Conservation (phyloP, 345 rosid species). For the Rhizophora apiculata region DNA sequence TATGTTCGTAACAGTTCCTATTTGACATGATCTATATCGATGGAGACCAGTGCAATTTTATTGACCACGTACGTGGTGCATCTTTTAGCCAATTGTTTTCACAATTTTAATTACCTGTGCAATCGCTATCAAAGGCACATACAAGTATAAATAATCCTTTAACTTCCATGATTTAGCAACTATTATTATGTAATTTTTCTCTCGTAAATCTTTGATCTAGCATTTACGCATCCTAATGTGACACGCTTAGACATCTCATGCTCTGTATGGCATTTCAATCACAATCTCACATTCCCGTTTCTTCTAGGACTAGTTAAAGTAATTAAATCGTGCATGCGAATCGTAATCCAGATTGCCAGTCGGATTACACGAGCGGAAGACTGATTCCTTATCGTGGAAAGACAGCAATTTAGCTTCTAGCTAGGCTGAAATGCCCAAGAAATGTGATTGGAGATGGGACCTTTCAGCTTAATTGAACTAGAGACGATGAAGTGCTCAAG, state of each 20-base stretch:
- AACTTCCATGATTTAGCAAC: too few relatives aligned
- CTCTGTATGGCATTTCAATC: background rate
- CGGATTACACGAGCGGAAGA: background rate
- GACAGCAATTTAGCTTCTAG: background rate
- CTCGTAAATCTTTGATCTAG: too few relatives aligned
- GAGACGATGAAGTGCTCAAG: conserved; percentile 7
- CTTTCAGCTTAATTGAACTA: background rate
- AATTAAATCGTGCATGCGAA: background rate
- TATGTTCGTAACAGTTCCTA: too few relatives aligned
- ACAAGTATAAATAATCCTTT: too few relatives aligned
- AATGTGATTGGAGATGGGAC: background rate
- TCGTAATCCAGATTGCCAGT: background rate
- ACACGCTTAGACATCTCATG: background rate
- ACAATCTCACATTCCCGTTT: background rate
- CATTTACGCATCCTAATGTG: too few relatives aligned
- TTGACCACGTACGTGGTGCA: too few relatives aligned
- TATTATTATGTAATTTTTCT: too few relatives aligned
- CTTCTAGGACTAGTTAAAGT: background rate
- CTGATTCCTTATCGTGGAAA: background rate
- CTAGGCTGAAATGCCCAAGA: background rate
- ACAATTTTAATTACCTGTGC: too few relatives aligned
- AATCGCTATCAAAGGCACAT: too few relatives aligned
- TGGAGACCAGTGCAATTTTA: too few relatives aligned
- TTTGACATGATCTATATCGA: too few relatives aligned
- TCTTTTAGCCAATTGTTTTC: too few relatives aligned